Base-by-base conservation (phyloP, 371 early-diverging fungal species). In the Mortierella sp. region DNA sequence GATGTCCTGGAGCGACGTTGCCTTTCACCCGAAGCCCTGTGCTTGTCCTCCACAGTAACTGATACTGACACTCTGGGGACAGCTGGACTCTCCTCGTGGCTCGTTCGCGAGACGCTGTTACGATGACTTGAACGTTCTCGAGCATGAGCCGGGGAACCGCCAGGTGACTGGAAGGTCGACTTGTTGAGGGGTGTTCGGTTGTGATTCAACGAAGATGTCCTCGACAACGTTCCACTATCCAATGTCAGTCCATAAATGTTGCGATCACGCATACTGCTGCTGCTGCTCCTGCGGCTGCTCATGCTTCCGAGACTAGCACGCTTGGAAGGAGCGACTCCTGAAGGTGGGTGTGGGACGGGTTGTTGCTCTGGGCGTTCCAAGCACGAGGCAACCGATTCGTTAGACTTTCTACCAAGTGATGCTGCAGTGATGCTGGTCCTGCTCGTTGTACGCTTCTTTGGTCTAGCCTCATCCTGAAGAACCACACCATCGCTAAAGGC, bases 241-340 rank as follows among this genome's bases (percentile, higher is more conserved):
- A 74, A 24, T 1, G 76, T 74, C 46, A 74, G 22, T 9, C 68
- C 68, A 53, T 56, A 68, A 29, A 74, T 74, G 46, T 74, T 74
- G 29, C 76, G 76, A 27, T 74, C 76, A 27, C 76, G 54, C 68
- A 64, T 74, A n/a, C 76, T 74, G 54, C 76, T 68, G 43, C 60
- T 74, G 29, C 76, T 74, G 31, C 76, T 74, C 34, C 76, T 48
- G 16, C 76, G 68, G 44, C 76, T 74, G 17, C 60, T 60, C 34
- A 74, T 21, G 17, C 76, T 74, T 5, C 64, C 64, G 43, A 67
- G 60, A n/a, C 76, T 74, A 13, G 68, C 48, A 6, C 76, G 63
- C 44, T 74, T 74, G 3, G 67, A 62, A 2, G 65, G 10, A 39
- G 39, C 10, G 39, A 57, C 58, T 22, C 58, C 49, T 27, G n/a